Evolutionary conservation across 139 green algal species (phyloP), one percentile per base, ranked within the genome.

Genomic region (Chlorella sp.): DNA sequence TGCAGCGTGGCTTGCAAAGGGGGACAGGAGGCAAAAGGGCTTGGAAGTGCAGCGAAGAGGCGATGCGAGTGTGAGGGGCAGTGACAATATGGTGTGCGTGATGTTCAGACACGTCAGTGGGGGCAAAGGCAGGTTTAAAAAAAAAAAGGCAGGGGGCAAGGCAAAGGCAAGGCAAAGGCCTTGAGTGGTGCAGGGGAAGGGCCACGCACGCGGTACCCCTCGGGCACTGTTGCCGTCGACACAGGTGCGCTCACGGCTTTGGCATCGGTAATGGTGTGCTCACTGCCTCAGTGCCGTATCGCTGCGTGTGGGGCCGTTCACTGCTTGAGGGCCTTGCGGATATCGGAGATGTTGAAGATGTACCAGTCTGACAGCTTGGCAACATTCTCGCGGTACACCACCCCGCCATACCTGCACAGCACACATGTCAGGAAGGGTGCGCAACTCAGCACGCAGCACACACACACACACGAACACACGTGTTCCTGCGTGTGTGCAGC

Each of bases 341-440:
- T 90, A 28, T 90, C 71, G 3, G 94, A 64, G 61, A 98, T 96
- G 32, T 90, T 81, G 48, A 89, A 94, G 14, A 98, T 93, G 89
- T 97, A 99, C 98, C 98, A 99, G 92, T 99, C 98, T 0, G 98
- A 97, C 78, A 92, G 91, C 15, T 92, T 94, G 32, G 95, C 96
- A 18, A 99, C 95, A 22, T 91, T 96, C 0, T 90, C 86, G 0
- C 98, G 95, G 34, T 95, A 90, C 53, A 98, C 96, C 16, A 97
- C 95, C 36, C 98, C 98, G 30, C 98, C 98, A 90, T 99, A 99
- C 73, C 96, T 97, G 92, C 89, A 85, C 30, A 22, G 71, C 87
- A 26, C 21, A 14, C 64, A 71, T 57, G 48, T 60, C 36, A 81
- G 75, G 21, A 11, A 64, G 5, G 53, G 34, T 15, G 42, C 61